A percentile compares a stretch with the other conserved stretches of the same genome.
Evolutionary conservation across 768 basidiomycete species (phyloP).

Genomic region (Sarcodon aspratus): DNA sequence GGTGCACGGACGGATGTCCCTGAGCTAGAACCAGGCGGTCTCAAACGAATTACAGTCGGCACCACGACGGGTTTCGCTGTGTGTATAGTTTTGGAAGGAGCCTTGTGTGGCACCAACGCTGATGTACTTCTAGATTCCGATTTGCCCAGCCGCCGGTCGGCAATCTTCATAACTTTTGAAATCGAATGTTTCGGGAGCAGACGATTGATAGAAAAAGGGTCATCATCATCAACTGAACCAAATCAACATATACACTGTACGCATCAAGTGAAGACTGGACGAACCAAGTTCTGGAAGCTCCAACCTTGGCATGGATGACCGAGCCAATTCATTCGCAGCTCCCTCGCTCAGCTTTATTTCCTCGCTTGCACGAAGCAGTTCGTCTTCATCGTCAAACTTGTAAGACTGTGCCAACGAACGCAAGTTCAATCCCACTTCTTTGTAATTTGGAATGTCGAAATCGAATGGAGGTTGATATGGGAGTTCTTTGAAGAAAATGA

Average conservation of each 20-base stretch:
- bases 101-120: background rate
- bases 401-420: slow-evolving; percentile 24
- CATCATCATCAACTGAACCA: background rate
- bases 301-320: background rate
- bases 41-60: background rate
- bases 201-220: background rate
- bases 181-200: background rate
- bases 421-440: slow-evolving; percentile 24
- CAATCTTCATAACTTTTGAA: slow-evolving; percentile 6
- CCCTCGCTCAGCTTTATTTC: slow-evolving; percentile 6
- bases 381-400: slow-evolving; percentile 20
- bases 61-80: background rate
- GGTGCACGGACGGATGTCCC: background rate
- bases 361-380: slow-evolving; percentile 6
- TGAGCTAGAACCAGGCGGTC: background rate
- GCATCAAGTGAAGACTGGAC: background rate
- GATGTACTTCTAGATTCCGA: background rate
- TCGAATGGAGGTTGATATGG: slow-evolving; percentile 37
- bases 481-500: slow-evolving; percentile 16
- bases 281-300: slow-evolving; percentile 8
- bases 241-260: background rate
- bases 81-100: background rate
- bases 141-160: background rate
- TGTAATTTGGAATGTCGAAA: slow-evolving; percentile 31
- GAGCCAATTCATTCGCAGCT: background rate